Base-by-base conservation (phyloP, 371 early-diverging fungal genomes). In the Apophysomyces sp. region DNA sequence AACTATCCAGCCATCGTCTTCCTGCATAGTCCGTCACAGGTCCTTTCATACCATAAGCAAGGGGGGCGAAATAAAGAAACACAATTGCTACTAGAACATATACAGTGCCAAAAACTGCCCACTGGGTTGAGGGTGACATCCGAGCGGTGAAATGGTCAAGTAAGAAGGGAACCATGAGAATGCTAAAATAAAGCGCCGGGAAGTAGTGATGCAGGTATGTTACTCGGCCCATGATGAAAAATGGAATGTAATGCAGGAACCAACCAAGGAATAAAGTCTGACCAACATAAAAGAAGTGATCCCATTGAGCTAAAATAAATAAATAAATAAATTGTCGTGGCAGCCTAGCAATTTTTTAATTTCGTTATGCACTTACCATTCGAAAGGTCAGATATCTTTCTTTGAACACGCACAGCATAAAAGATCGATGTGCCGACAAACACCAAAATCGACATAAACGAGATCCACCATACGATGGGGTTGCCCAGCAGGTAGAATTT, bases 181-280 rank as follows among this genome's bases (percentile, higher is more conserved):
- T 87, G 31, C 91, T 87, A 78, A 99, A 99, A 79, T 98, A 98
- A 31, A 99, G 80, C 0, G 99, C 95, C 0, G 99, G 99, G 80
- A 97, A 98, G 78, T 99, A 99, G 73, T 99, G 99, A 73, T 99
- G 99, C 40, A 98, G 80, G 66, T 97, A 98, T 0, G 93, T 92
- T 41, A 99, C 99, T 52, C 99, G 92, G 11, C 96, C 97, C 95
- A 99, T 97, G 53, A 98, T 87, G 70, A 87, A 97, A 81, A 99
- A 99, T 12, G 99, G 99, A 21, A 95, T 55, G 78, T 96, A 99
- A 74, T 99, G 99, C 59, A 99, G 78, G 62, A 91, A 77, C 98
- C 98, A 99, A 13, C 99, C 99, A 18, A 90, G 74, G 71, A 82
- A 77, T 55, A 91, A 81, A 7, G 92, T 78, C 68, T 92, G 89